Evolutionary conservation across 495 filamentous ascomycete genomes (phyloP).

Genomic region (Copromyces sp.): DNA sequence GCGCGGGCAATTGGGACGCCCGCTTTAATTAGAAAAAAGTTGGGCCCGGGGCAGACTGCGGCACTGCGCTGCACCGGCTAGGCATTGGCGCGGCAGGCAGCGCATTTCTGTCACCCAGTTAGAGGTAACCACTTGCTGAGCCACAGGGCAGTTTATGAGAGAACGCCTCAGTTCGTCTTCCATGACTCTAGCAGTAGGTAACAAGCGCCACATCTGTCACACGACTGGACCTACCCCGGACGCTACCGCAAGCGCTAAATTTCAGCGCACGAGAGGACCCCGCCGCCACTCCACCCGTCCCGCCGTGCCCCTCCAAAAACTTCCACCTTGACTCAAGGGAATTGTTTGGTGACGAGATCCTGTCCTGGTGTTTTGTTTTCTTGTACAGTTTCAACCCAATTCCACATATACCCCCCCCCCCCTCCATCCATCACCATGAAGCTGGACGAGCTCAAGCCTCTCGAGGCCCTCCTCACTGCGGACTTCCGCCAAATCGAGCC

Average conservation of each 20-base stretch:
- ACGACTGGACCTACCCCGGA: neutral
- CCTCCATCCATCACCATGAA: conserved; percentile 29
- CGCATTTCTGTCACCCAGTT: neutral
- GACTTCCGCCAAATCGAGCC: conserved; percentile 77
- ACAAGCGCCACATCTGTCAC: neutral
- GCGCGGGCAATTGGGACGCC: neutral
- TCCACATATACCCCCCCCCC: neutral
- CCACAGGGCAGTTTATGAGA: neutral
- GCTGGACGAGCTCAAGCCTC: conserved; percentile 37
- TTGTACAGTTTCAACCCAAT: neutral
- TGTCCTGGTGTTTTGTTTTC: neutral
- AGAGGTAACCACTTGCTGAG: neutral
- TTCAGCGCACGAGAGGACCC: neutral
- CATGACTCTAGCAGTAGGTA: neutral
- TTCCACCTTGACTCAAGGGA: conserved; percentile 18
- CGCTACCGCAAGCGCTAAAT: neutral
- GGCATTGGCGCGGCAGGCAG: neutral
- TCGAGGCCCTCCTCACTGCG: conserved; percentile 41
- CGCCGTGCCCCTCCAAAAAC: conserved; percentile 23
- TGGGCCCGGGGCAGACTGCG: conserved; percentile 9
- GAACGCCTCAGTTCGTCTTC: neutral
- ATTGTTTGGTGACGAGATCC: neutral
- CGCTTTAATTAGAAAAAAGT: conserved; percentile 12
- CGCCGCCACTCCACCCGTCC: neutral
- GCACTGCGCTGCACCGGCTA: neutral